phyloP scores from a whole-genome alignment of 179 eudicot genomes.

The Nepenthes alata region DNA sequence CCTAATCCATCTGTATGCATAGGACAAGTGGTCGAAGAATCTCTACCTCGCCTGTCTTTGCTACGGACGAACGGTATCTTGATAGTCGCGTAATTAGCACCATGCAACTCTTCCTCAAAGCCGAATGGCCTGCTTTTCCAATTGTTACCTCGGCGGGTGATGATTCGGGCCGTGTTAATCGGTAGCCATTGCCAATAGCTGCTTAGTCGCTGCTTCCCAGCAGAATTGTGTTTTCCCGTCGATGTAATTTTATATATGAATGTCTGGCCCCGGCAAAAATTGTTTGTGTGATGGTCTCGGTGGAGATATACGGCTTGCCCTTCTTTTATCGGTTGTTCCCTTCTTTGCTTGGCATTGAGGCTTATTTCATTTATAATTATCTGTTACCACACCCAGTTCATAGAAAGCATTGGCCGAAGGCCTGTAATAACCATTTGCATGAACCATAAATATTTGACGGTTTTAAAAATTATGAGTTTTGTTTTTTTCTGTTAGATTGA shows the following conservation, averaged over 20 bases:
- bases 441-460: background rate
- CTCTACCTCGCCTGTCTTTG: slow-evolving; percentile 53
- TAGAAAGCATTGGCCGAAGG: background rate
- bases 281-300: too few relatives aligned
- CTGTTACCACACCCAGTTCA: background rate
- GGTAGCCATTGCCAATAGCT: background rate
- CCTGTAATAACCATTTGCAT: background rate
- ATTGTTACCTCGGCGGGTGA: background rate
- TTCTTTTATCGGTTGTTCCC: too few relatives aligned
- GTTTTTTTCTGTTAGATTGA: too few relatives aligned
- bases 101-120: too few relatives aligned
- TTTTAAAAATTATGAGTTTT: too few relatives aligned
- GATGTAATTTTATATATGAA: too few relatives aligned
- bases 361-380: too few relatives aligned
- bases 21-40: slow-evolving; percentile 72
- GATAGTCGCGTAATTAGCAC: slow-evolving; percentile 7
- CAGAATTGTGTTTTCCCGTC: background rate
- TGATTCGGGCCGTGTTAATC: background rate
- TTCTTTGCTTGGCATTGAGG: too few relatives aligned
- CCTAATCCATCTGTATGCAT: slow-evolving; percentile 10
- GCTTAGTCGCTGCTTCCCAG: background rate
- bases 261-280: background rate
- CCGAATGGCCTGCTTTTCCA: background rate
- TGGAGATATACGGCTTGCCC: too few relatives aligned
- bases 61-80: slow-evolving; percentile 57